Conservation (phyloP, 495 filamentous ascomycete genomes). For the Xylaria venustula region DNA sequence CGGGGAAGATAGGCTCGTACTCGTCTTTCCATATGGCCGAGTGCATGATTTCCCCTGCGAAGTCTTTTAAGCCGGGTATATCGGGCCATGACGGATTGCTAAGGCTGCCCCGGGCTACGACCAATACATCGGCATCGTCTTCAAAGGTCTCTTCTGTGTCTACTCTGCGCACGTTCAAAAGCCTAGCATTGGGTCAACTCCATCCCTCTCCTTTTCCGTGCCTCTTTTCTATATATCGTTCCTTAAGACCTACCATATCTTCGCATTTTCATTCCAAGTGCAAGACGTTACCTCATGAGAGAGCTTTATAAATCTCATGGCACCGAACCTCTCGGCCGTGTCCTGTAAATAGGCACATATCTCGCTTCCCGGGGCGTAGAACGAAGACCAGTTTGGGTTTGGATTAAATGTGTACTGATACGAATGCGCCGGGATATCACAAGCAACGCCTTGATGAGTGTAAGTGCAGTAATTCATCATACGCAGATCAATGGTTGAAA, state of each 20-base stretch:
- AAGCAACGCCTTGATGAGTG: slow-evolving; percentile 36
- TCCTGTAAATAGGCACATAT: slow-evolving; percentile 59
- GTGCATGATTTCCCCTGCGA: slow-evolving; percentile 59
- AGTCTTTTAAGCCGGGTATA: slow-evolving; percentile 55
- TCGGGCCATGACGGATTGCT: slow-evolving; percentile 58
- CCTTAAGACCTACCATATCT: slow-evolving; percentile 49
- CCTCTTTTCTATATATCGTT: not conserved
- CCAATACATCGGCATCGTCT: slow-evolving; percentile 54
- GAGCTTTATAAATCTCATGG: slow-evolving; percentile 47
- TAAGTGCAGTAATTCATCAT: slow-evolving; percentile 1
- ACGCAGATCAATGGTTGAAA: not conserved
- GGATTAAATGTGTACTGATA: slow-evolving; percentile 71
- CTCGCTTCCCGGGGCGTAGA: slow-evolving; percentile 64
- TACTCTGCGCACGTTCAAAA: slow-evolving; percentile 15
- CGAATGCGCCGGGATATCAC: slow-evolving; percentile 47
- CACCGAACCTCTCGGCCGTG: slow-evolving; percentile 59
- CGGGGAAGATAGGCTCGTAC: not conserved
- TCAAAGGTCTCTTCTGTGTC: slow-evolving; percentile 35
- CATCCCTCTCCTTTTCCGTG: not conserved
- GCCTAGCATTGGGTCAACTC: slow-evolving; percentile 14
- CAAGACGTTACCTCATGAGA: slow-evolving; percentile 37
- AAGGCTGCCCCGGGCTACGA: slow-evolving; percentile 65
- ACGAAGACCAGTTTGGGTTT: slow-evolving; percentile 60
- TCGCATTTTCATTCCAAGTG: slow-evolving; percentile 54
- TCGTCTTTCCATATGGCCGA: slow-evolving; percentile 48